A percentile compares a stretch with the other conserved stretches of the same genome.
Evolutionary conservation across 345 rosid genomes (phyloP).

Genomic region (Kernera saxatilis): DNA sequence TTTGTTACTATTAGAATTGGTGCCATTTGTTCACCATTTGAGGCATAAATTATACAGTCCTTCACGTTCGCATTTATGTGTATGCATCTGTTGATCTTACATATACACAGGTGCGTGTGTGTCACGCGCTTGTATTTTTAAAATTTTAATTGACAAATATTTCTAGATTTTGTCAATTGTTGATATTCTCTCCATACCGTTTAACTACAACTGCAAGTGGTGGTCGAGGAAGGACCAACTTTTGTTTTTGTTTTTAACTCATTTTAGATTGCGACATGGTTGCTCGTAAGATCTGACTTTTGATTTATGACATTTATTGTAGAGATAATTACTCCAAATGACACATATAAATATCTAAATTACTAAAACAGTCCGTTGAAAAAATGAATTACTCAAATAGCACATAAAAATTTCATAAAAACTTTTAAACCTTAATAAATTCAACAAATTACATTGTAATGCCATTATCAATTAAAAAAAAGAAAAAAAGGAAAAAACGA

Average conservation of each 20-base stretch:
- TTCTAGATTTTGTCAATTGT: not conserved
- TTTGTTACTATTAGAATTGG: too few species aligned
- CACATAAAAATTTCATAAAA: too few species aligned
- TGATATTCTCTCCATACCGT: not conserved
- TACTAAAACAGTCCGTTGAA: too few species aligned
- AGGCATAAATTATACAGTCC: not conserved
- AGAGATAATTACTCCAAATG: too few species aligned
- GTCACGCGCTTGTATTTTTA: not conserved
- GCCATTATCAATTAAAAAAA: too few species aligned
- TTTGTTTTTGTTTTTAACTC: not conserved
- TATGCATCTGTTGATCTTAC: not conserved
- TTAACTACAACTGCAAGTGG: constrained; percentile 21
- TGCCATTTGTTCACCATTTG: too few species aligned
- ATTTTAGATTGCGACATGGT: constrained; percentile 17
- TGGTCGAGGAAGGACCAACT: constrained; percentile 11
- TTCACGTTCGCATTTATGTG: not conserved
- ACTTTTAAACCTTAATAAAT: too few species aligned
- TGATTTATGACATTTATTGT: not conserved
- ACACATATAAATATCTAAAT: too few species aligned
- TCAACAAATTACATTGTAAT: too few species aligned
- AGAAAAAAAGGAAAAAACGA: too few species aligned
- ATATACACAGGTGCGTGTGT: not conserved
- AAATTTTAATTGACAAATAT: not conserved
- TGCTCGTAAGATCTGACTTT: constrained; percentile 24
- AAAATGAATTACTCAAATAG: too few species aligned